Base-by-base conservation (phyloP, 1,284 basidiomycete species). In the Ceratobasidium papillatum region DNA sequence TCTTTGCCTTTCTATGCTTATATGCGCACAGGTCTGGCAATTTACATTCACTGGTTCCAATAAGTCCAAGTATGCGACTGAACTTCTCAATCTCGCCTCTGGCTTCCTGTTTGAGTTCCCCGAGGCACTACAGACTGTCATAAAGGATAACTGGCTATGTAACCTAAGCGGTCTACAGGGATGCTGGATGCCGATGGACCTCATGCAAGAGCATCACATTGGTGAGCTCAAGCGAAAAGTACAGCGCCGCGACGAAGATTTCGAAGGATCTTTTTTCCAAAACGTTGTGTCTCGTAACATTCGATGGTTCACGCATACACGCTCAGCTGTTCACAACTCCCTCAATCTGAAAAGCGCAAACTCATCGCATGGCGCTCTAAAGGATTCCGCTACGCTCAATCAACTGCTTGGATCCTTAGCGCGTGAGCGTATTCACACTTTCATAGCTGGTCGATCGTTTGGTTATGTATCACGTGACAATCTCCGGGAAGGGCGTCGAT, bases 171-270 rank as follows among this genome's bases (percentile, higher is more conserved):
- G 81, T 0, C 65, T 75, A 2, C 4, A 59, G 0, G 78, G 79
- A 0, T 59, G 72, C 12, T 79, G 64, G 49, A 63, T 63, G n/a
- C 78, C 75, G n/a, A 74, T 77, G 11, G 80, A 82, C 64, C 75
- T 80, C 19, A 52, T 79, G 1, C 79, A 80, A 11, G 81, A 82
- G 63, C 78, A 79, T 59, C 75, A 78, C 63, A 81, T 43, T 32
- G 34, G 34, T 11, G 54, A 25, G 17, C 30, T 58, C 30, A 58
- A 58, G 54, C n/a, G n/a, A 2, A 17, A 30, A 32, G 3, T 58
- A 32, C 54, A 58, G 34, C 17, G n/a, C n/a, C n/a, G n/a, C n/a
- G n/a, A 34, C 30, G 11, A 58, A 34, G 19, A 58, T 32, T 30
- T 58, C 30, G 3, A 14, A 58, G 54, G 54, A 30, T 32, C 54